A percentile compares a stretch with the other conserved stretches of the same genome.
These are phyloP conservation scores for Glycine soja DNA, from an alignment of 306 rosid species.

Conservation along the genomic window DNA sequence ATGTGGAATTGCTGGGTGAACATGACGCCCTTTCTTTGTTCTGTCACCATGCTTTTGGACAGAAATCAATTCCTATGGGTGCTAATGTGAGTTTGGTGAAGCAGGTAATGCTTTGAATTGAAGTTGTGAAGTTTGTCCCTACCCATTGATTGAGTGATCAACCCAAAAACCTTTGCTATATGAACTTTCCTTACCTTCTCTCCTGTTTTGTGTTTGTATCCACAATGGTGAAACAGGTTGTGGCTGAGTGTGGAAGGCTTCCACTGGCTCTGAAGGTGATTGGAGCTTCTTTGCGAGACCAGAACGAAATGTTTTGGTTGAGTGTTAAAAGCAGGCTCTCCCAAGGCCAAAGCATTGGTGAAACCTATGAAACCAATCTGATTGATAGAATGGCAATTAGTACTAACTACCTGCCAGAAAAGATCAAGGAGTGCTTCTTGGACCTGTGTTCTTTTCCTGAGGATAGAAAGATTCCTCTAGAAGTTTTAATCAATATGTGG, in stretches of 20 bases:
- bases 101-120: constrained; percentile 61
- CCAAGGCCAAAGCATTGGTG: constrained; percentile 75
- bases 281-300: constrained; percentile 85
- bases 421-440: constrained; percentile 81
- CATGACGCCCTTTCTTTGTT: constrained; percentile 78
- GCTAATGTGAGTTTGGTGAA: constrained; percentile 73
- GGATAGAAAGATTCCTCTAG: constrained; percentile 84
- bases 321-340: constrained; percentile 73
- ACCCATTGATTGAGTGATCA: not conserved
- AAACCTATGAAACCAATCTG: constrained; percentile 70
- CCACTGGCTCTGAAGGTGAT: constrained; percentile 97
- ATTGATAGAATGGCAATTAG: constrained; percentile 80
- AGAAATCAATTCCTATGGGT: constrained; percentile 64
- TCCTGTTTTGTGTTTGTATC: constrained; percentile 20
- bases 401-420: constrained; percentile 57
- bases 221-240: constrained; percentile 58
- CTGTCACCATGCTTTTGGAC: constrained; percentile 91
- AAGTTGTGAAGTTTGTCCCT: constrained; percentile 6
- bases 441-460: constrained; percentile 88
- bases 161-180: not conserved
- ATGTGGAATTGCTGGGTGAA: constrained; percentile 67
- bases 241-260: constrained; percentile 86
- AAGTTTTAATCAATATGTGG: constrained; percentile 84
- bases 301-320: constrained; percentile 75
- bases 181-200: not conserved